Conservation (phyloP, 441 rosid species). For the Francoa sonchifolia region DNA sequence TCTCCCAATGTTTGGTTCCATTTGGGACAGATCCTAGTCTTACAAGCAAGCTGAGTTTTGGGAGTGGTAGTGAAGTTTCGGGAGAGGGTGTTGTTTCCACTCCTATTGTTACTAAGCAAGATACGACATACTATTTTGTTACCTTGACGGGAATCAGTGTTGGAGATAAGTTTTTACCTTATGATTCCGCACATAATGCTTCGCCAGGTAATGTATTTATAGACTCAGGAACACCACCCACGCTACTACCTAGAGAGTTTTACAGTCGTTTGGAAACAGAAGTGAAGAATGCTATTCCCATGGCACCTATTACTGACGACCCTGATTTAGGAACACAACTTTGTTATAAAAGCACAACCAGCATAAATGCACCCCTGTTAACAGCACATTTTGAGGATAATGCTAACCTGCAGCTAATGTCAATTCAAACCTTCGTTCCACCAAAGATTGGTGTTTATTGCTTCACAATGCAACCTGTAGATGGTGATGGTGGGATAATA, state of each 20-base stretch:
- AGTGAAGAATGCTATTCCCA: constrained; percentile 1
- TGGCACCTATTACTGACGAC: constrained; percentile 5
- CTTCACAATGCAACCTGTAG: constrained; percentile 27
- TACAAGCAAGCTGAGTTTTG: constrained; percentile 12
- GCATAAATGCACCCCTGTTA: constrained; percentile 2
- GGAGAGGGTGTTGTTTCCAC: constrained; percentile 5
- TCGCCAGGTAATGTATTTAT: constrained; percentile 9
- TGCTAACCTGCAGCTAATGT: constrained; percentile 20
- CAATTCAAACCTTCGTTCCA: constrained; percentile 22
- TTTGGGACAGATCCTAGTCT: constrained; percentile 8
- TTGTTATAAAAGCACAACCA: constrained; percentile 2
- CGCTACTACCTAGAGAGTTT: constrained; percentile 7
- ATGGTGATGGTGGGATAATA: constrained; percentile 22
- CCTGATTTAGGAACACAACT: constrained; percentile 6
- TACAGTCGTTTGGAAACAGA: constrained; percentile 7
- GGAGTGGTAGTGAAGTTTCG: constrained; percentile 11
- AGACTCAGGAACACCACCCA: constrained; percentile 9
- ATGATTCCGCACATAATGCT: not conserved
- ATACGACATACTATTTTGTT: constrained; percentile 4
- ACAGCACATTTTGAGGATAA: constrained; percentile 26
- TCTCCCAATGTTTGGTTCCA: constrained; percentile 9
- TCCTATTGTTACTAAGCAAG: not conserved
- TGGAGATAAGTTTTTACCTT: constrained; percentile 1
- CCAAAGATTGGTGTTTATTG: constrained; percentile 34
- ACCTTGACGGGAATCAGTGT: constrained; percentile 4